Base-by-base conservation (phyloP, 345 rosid genomes). In the Adansonia digitata region DNA sequence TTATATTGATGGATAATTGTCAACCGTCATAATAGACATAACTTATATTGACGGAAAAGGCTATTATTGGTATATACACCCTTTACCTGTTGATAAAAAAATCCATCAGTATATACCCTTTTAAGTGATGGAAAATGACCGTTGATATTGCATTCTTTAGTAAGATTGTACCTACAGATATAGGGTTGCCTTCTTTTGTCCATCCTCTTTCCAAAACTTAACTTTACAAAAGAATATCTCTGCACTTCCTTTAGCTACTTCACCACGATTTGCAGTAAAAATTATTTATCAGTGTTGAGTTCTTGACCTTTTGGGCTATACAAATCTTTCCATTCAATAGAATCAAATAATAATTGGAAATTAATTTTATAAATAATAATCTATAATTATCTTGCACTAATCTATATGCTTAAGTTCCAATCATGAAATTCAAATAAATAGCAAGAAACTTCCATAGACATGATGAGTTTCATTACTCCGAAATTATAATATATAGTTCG, bases 151-250 rank as follows among this genome's bases (percentile, higher is more conserved):
- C 71, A 71, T 65, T 77, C 53, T 53, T 68, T 51, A 56, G 63
- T 70, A 86, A 77, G 71, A 74, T 75, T 85, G 84, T 90, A 90
- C 97, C 95, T 91, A 91, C 97, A 92, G 93, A 93, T 85, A 95
- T 92, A 97, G 98, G 46, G 98, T 96, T 15, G 98, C 97, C 82
- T 91, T 96, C 66, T 90, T 92, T 77, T 91, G 88, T 7, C 88
- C 99, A 74, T 95, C 99, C 22, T 90, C 98, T 75, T 90, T 95
- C 99, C 99, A 95, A 70, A 95, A 95, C 92, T 95, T 93, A 48
- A 93, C 99, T 85, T 95, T 95, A 2, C 98, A 89, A 78, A 93
- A 95, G 82, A 95, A 95, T 22, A 90, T 90, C 86, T 95, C 98
- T 12, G 99, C 92, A 74, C 92, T 89, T 65, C 97, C 97, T 82